These are phyloP conservation scores for Arthrocladium fulminans DNA, from an alignment of 2,329 filamentous ascomycete species.

Conservation along the genomic window DNA sequence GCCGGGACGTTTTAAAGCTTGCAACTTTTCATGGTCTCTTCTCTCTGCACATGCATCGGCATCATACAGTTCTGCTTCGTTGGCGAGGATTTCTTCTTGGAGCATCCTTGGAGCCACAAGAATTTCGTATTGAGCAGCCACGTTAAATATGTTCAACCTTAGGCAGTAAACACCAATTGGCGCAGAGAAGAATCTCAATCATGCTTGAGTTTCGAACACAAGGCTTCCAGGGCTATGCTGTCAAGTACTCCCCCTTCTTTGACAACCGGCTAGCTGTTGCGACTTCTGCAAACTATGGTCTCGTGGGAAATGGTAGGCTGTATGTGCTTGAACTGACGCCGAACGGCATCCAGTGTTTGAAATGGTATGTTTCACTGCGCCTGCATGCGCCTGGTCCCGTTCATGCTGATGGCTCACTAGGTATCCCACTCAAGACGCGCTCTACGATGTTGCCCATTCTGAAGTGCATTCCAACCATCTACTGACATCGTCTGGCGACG, in stretches of 20 bases:
- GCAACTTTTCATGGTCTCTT: too few species aligned
- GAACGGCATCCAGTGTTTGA: conserved; percentile 73
- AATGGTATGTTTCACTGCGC: conserved; percentile 49
- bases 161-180: not conserved
- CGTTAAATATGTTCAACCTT: too few species aligned
- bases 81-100: too few species aligned
- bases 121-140: too few species aligned
- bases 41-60: not conserved
- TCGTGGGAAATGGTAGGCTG: conserved; percentile 88
- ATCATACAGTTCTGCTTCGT: not conserved
- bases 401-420: conserved; percentile 35
- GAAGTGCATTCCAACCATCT: conserved; percentile 95
- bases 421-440: conserved; percentile 93
- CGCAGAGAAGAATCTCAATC: conserved; percentile 18
- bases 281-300: conserved; percentile 86
- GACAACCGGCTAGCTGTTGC: conserved; percentile 88
- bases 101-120: too few species aligned
- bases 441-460: conserved; percentile 92
- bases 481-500: conserved; percentile 80
- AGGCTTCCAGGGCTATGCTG: conserved; percentile 90
- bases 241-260: conserved; percentile 98
- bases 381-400: not conserved
- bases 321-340: conserved; percentile 77
- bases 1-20: too few species aligned
- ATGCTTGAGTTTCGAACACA: conserved; percentile 94